Conservation (phyloP, 495 filamentous ascomycete genomes). For the Cairneyella variabilis region DNA sequence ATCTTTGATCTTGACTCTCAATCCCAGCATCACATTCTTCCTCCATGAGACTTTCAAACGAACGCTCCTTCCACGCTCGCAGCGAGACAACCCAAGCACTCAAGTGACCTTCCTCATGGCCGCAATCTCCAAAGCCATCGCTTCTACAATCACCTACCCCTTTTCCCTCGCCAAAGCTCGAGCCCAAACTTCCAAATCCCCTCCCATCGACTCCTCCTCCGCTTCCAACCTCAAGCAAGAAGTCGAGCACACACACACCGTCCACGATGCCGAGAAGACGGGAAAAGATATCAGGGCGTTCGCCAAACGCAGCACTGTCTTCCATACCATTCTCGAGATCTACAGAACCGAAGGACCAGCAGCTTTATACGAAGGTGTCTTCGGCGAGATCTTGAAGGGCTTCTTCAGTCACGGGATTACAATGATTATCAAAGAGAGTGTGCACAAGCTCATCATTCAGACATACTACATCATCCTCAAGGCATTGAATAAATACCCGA, state of each 20-base stretch:
- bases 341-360: constrained; percentile 60
- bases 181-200: constrained; percentile 51
- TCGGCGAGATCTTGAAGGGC: constrained; percentile 73
- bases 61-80: constrained; percentile 44
- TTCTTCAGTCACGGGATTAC: constrained; percentile 86
- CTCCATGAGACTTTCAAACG: constrained; percentile 69
- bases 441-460: constrained; percentile 69
- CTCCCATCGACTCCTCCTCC: constrained; percentile 15
- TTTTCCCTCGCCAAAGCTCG: constrained; percentile 79
- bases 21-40: constrained; percentile 84
- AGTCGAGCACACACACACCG: constrained; percentile 13
- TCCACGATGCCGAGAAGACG: constrained; percentile 18
- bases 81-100: constrained; percentile 48
- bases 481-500: constrained; percentile 18
- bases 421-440: constrained; percentile 82
- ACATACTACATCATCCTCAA: constrained; percentile 20
- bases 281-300: constrained; percentile 14
- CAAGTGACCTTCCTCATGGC: constrained; percentile 61
- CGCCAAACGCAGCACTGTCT: constrained; percentile 46
- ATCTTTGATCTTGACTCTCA: constrained; percentile 73
- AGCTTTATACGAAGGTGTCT: constrained; percentile 74
- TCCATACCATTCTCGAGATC: constrained; percentile 60
- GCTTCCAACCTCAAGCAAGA: constrained; percentile 8
- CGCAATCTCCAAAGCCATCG: constrained; percentile 74
- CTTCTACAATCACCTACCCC: constrained; percentile 79